A percentile compares a stretch with the other conserved stretches of the same genome.
These are phyloP conservation scores for Metschnikowia cerradonensis DNA, from an alignment of 805 yeast genomes.

Conservation along the genomic window DNA sequence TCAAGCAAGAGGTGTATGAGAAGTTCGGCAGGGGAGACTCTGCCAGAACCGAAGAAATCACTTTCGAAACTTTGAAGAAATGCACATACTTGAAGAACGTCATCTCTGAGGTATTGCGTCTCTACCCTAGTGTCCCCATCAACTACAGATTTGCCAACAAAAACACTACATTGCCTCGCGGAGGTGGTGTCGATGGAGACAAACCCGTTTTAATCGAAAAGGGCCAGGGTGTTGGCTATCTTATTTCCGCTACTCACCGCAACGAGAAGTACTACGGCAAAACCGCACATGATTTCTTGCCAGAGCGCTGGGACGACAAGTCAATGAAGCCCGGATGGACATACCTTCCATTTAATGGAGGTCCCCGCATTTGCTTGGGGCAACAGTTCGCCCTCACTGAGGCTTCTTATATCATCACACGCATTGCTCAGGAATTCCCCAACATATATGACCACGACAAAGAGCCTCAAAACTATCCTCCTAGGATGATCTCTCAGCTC, in stretches of 20 bases:
- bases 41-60: conserved; percentile 29
- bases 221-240: conserved; percentile 11
- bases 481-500: conserved; percentile 11
- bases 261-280: conserved; percentile 10
- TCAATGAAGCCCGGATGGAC: conserved; percentile 8
- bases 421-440: conserved; percentile 15
- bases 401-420: conserved; percentile 12
- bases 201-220: conserved; percentile 28
- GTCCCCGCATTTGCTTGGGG: conserved; percentile 16
- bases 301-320: conserved; percentile 15
- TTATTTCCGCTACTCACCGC: conserved; percentile 12
- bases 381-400: conserved; percentile 14
- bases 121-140: conserved; percentile 50
- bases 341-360: conserved; percentile 14
- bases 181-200: conserved; percentile 42
- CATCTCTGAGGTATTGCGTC: conserved; percentile 44
- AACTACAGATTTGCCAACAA: conserved; percentile 43
- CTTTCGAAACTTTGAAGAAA: conserved; percentile 46
- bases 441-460: conserved; percentile 6
- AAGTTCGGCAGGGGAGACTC: conserved; percentile 18
- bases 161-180: conserved; percentile 47
- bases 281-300: conserved; percentile 12
- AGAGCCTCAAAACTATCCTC: conserved; percentile 6
- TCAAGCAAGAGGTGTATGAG: conserved; percentile 24
- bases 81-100: conserved; percentile 44